A percentile compares a stretch with the other conserved stretches of the same genome.
These are phyloP conservation scores for Pseudonitzschia delicatissima DNA, from an alignment of 108 stramenopile species.

Conservation along the genomic window DNA sequence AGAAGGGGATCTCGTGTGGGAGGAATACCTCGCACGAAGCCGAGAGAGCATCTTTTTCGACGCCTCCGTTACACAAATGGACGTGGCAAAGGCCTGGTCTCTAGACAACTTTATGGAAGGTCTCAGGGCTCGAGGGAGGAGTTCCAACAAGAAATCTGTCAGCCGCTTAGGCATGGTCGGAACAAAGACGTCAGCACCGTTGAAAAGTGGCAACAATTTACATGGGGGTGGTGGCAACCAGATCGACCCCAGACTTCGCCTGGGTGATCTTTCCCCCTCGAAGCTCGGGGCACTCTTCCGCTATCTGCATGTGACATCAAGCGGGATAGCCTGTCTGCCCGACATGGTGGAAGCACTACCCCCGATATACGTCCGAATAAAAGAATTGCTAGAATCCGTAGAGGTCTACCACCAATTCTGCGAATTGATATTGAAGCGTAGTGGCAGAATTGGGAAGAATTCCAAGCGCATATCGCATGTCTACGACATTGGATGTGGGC, in stretches of 20 bases:
- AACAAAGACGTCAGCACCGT: neutral
- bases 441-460: neutral
- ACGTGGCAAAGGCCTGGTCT: neutral
- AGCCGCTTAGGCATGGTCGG: neutral
- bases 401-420: neutral
- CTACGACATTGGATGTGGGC: slow-evolving; percentile 7
- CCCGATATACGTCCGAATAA: neutral
- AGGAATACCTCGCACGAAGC: neutral
- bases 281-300: slow-evolving; percentile 6
- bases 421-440: neutral
- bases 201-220: neutral
- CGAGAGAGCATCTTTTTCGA: neutral
- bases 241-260: slow-evolving; percentile 1
- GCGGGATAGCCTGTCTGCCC: neutral
- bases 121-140: neutral
- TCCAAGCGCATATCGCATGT: neutral
- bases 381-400: slow-evolving; percentile 5
- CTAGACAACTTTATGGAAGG: slow-evolving; percentile 5
- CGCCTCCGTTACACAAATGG: neutral
- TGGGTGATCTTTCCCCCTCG: neutral
- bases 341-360: slow-evolving; percentile 1
- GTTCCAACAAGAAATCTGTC: slow-evolving; percentile 2
- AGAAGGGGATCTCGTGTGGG: slow-evolving; percentile 3
- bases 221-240: slow-evolving; percentile 1
- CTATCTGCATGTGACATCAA: neutral